Conservation (phyloP, 495 filamentous ascomycete genomes). For the Podospora fimiseda region DNA sequence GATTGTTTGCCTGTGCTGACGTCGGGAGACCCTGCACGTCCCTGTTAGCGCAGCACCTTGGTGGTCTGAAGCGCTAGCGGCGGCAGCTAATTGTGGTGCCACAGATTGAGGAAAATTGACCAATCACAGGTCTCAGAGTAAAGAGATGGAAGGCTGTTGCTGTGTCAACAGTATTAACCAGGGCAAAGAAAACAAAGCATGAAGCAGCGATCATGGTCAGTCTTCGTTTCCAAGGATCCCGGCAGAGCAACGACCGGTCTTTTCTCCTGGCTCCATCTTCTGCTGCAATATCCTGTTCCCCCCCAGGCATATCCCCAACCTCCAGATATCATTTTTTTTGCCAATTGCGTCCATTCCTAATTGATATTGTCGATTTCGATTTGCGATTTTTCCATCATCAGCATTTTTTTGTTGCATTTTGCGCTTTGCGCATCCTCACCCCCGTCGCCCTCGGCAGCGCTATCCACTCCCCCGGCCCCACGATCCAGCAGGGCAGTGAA, state of each 20-base stretch:
- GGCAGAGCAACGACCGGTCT: slow-evolving; percentile 1
- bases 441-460: too few species aligned
- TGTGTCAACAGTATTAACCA: slow-evolving; percentile 5
- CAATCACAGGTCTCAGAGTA: neutral
- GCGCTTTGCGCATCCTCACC: neutral
- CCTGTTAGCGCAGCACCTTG: neutral
- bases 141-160: neutral
- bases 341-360: neutral
- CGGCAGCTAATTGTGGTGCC: slow-evolving; percentile 5
- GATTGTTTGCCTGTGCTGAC: neutral
- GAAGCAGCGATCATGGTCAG: slow-evolving; percentile 11
- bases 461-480: neutral
- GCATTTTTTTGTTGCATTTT: neutral
- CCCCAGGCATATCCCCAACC: slow-evolving; percentile 1
- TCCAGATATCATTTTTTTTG: slow-evolving; percentile 1
- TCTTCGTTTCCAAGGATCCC: slow-evolving; percentile 5
- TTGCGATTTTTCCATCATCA: neutral
- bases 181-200: slow-evolving; percentile 20
- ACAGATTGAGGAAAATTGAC: neutral
- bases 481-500: neutral
- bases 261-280: neutral
- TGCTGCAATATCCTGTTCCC: slow-evolving; percentile 4
- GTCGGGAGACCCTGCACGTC: neutral
- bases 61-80: slow-evolving; percentile 3
- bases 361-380: neutral